Base-by-base conservation (phyloP, 2,329 filamentous ascomycete species). In the Trichoderma pleuroti region DNA sequence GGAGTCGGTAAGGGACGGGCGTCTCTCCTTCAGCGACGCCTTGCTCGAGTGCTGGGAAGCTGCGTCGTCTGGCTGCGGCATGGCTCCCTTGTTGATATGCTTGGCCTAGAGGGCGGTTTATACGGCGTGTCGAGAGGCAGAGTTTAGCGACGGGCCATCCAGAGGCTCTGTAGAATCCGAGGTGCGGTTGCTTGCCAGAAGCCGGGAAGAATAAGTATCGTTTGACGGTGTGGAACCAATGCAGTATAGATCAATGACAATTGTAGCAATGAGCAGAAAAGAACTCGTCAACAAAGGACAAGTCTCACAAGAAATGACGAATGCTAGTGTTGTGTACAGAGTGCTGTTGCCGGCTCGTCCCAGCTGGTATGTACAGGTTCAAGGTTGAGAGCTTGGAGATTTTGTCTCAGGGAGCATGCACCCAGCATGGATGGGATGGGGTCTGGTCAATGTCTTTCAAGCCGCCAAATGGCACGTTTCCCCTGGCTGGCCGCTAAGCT, bases 31-130 rank as follows among this genome's bases (percentile, higher is more conserved):
- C 42, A 73, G 70, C 54, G 68, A 71, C 61, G 72, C 66, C 71
- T 74, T 74, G 66, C 75, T 73, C 56, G 76, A 77, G 56, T 68
- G 66, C 39, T 49, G 56, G 16, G 66, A 68, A 68, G 74, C 74
- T 71, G 72, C 73, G 63, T 79, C 77, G 70, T 77, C 77, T 68
- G 74, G 75, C 74, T 80, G 79, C 73, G 79, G 77, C 80, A 82
- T 82, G 75, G 70, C 74, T 73, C 70, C 71, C 72, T 74, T 49
- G 57, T 12, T 28, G 60, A 72, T 61, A 62, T 30, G 67, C 39
- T 67, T 24, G 68, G 42, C n/a, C 52, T 57, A 57, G 26, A 56
- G 34, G 68, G 32, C 30, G 61, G 61, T 46, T 60, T 66, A 34
- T 42, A 61, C n/a, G 60, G 61, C 16, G 42, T 39, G 34, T 72